Base-by-base conservation (phyloP, 768 basidiomycete species). In the Mycena vitilis region DNA sequence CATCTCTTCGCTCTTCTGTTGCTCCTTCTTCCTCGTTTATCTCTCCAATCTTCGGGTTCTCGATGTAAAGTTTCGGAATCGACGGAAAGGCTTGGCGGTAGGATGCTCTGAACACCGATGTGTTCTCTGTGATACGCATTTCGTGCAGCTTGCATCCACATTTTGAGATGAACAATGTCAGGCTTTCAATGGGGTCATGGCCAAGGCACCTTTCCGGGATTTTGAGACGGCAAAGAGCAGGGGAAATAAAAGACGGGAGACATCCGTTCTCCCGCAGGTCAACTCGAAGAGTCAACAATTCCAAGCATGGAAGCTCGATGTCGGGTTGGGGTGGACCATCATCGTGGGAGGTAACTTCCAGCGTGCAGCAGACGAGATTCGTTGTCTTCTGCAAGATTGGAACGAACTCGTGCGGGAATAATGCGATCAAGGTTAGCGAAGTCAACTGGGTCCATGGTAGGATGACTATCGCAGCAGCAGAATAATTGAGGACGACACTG, bases 1-100 rank as follows among this genome's bases (percentile, higher is more conserved):
- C n/a, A n/a, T n/a, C n/a, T 30, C 30, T 30, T 30, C 30, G 30
- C 5, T 30, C 30, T 30, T 30, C 30, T 5, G 5, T 30, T 30
- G 30, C 30, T 5, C 5, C 30, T 3, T 30, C 30, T 30, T 30
- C 30, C 30, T 30, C 30, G 3, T 30, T 5, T 30, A 30, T 5
- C 5, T 30, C 30, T 30, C 30, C 30, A 30, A 3, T 5, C 30
- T 30, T 30, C 30, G 5, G 5, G 3, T 30, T 30, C 3, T 5
- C 30, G 30, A 30, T 3, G 5, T 2, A 30, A 30, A 30, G 30
- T 5, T 30, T 30, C 44, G 8, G 22, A 49, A 49, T 34, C 1
- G 59, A 60, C 44, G 59, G 59, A 22, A 47, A 49, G 7, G 20
- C 36, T 4, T 22, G 9, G 47, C 59, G 47, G 22, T 60, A 60